Evolutionary conservation across 2,329 filamentous ascomycete genomes (phyloP), one percentile per base, ranked within the genome.

Genomic region (Ambrosiella beaveri): DNA sequence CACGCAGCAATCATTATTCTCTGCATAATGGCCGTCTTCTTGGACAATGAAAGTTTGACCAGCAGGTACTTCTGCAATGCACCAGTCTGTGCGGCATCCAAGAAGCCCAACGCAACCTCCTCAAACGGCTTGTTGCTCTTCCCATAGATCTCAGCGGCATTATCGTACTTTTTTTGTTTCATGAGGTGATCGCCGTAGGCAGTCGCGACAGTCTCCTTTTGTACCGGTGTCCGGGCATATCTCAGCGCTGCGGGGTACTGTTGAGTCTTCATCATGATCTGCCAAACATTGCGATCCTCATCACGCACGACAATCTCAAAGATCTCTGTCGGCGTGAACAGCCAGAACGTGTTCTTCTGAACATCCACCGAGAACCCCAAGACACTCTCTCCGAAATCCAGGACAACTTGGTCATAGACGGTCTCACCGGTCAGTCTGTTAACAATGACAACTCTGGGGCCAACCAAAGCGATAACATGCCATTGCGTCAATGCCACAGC

Each of bases 61-160:
- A 91, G 70, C 3, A 98, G 76, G 65, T 98, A 98, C 65, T 87
- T 91, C 53, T 91, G 81, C 63, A 98, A 71, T 1, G 93, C 91
- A 72, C 97, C 91, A 59, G 88, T 85, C 68, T 97, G 88, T 44
- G 84, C 83, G 62, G 86, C 85, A 69, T 97, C 90, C 63, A 98
- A 90, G 65, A 98, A 86, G 1, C 82, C 83, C 40, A 98, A 75
- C 19, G 90, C 90, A 51, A 98, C 91, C 67, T 98, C 89, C 67
- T 98, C 93, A 64, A 98, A 98, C 0, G 88, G 84, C 72, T 97
- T 97, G 67, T 87, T 96, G 70, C 93, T 97, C 68, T 88, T 88
- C 11, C 93, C 93, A 68, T 95, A 96, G 1, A 97, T 81, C 8
- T 81, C 79, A 0, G 94, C 93, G 45, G 93, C 93, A 68, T 98